Percentiles rank a stretch among this genome's conserved stretches.
Evolutionary conservation across 1,139 yeast species (phyloP).

Genomic region (Yamadazyma siamensis): DNA sequence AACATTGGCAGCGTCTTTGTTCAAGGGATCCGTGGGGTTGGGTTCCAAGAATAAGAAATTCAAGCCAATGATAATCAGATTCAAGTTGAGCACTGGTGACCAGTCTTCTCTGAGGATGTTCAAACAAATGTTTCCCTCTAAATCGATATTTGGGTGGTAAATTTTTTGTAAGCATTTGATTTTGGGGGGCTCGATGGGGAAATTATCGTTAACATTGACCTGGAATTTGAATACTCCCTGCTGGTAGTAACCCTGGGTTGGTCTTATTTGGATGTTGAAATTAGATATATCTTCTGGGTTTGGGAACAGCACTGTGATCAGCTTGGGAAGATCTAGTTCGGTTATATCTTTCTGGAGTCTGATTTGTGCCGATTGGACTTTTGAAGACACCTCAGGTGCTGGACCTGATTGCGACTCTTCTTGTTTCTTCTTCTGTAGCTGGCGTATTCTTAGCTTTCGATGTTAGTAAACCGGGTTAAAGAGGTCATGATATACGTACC

Average conservation of each 20-base stretch:
- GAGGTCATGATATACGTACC: conserved; percentile 1
- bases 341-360: conserved; percentile 62
- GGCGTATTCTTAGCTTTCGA: conserved; percentile 52
- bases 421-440: conserved; percentile 56
- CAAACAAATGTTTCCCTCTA: conserved; percentile 86
- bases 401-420: conserved; percentile 22
- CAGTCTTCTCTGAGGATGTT: conserved; percentile 92
- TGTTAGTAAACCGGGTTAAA: conserved; percentile 3
- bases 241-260: conserved; percentile 78
- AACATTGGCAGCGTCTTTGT: conserved; percentile 82
- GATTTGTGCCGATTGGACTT: conserved; percentile 50
- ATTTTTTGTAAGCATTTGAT: conserved; percentile 69
- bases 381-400: conserved; percentile 7
- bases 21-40: conserved; percentile 87
- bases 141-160: conserved; percentile 92
- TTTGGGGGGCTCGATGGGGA: conserved; percentile 93
- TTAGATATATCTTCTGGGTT: conserved; percentile 57
- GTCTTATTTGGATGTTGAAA: conserved; percentile 58
- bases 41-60: conserved; percentile 87
- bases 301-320: conserved; percentile 56
- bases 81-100: conserved; percentile 88
- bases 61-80: conserved; percentile 79
- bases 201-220: conserved; percentile 63
- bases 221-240: conserved; percentile 68
- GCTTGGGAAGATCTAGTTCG: conserved; percentile 65